Evolutionary conservation across 768 basidiomycete species (phyloP).

Genomic region (Phylloporus arenicola): DNA sequence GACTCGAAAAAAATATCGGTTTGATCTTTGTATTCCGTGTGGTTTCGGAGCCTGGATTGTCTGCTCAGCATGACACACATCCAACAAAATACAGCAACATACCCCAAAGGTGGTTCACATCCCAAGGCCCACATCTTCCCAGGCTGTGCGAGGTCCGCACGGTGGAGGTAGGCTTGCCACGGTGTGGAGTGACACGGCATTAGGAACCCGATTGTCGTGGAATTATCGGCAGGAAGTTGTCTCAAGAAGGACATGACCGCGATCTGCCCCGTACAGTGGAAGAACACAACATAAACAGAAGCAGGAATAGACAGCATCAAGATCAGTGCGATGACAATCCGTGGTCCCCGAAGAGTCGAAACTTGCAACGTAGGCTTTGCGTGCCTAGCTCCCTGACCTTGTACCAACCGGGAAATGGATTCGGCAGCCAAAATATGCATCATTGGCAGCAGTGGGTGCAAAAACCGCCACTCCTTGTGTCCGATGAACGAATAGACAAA

Average conservation of each 20-base stretch:
- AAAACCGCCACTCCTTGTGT: constrained; percentile 98
- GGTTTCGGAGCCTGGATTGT: constrained; percentile 38
- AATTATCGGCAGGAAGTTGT: constrained; percentile 42
- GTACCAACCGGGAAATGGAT: constrained; percentile 52
- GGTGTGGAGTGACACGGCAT: constrained; percentile 99
- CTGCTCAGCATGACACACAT: constrained; percentile 6
- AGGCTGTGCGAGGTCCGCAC: constrained; percentile 48
- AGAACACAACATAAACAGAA: constrained; percentile 62
- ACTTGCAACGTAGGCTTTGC: neutral
- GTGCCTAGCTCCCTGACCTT: neutral
- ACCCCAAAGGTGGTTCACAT: constrained; percentile 91
- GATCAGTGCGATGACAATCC: constrained; percentile 33
- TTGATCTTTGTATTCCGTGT: constrained; percentile 67
- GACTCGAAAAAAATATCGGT: constrained; percentile 74
- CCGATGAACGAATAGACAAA: constrained; percentile 70
- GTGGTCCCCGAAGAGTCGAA: constrained; percentile 13
- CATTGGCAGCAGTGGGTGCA: constrained; percentile 85
- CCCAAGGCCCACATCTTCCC: constrained; percentile 77
- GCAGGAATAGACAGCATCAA: constrained; percentile 54
- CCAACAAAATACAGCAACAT: constrained; percentile 26
- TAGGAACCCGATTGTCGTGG: constrained; percentile 67
- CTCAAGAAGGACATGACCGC: constrained; percentile 67
- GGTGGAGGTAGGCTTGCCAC: constrained; percentile 84
- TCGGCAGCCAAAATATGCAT: constrained; percentile 75
- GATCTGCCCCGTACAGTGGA: constrained; percentile 79